Percentiles rank a stretch among this genome's conserved stretches.
Evolutionary conservation across 179 eudicot genomes (phyloP).

Genomic region (Spinacia oleracea): DNA sequence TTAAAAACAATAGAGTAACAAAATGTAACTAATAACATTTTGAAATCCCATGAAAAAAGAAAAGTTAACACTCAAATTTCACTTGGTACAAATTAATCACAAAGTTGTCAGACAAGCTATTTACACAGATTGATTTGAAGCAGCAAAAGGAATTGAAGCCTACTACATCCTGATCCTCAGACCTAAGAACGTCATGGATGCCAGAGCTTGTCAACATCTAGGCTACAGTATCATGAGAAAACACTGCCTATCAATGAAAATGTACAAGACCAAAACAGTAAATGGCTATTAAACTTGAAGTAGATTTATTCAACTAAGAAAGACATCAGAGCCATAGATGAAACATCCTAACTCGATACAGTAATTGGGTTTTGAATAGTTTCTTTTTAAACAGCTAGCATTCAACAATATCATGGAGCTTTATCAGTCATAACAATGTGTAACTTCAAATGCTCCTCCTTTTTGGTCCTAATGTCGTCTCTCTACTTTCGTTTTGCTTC

Average conservation of each 20-base stretch:
- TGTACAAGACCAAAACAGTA: background rate
- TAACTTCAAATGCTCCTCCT: background rate
- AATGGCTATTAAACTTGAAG: background rate
- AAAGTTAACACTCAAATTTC: background rate
- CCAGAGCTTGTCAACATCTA: background rate
- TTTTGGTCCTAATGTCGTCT: too few species aligned
- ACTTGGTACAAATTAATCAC: background rate
- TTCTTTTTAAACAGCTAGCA: background rate
- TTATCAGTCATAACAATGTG: background rate
- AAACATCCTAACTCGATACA: background rate
- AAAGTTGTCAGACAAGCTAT: background rate
- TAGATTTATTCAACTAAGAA: too few species aligned
- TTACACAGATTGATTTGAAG: background rate
- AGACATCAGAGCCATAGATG: background rate
- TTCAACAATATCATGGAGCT: background rate
- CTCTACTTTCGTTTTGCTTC: too few species aligned
- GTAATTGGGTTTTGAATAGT: background rate
- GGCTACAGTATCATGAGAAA: background rate
- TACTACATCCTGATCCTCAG: background rate
- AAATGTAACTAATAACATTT: background rate
- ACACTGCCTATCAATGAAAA: background rate
- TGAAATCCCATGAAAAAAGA: background rate
- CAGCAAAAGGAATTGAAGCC: background rate
- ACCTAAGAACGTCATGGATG: background rate
- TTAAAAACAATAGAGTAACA: background rate